Evolutionary conservation across 192 early-diverging fungal genomes (phyloP).

Genomic region (Radiomyces spectabilis): DNA sequence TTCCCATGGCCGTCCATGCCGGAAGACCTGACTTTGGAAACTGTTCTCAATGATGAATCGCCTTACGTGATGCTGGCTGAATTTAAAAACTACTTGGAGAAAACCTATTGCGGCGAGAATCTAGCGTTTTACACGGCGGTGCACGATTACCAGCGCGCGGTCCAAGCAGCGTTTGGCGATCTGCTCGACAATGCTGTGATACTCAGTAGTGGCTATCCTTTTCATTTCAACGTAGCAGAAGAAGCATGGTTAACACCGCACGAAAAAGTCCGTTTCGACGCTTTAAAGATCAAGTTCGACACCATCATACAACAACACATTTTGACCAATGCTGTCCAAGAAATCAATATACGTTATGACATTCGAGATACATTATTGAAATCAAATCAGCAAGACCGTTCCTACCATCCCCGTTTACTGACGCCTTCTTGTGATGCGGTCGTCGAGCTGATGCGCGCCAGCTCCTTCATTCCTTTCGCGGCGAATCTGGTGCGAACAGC

Average conservation of each 20-base stretch:
- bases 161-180: constrained; percentile 4
- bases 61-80: constrained; percentile 13
- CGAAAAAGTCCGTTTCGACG: constrained; percentile 11
- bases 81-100: constrained; percentile 26
- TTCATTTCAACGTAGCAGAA: not conserved
- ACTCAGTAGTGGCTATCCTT: not conserved
- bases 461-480: constrained; percentile 15
- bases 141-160: constrained; percentile 16
- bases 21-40: constrained; percentile 12
- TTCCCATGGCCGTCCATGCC: not conserved
- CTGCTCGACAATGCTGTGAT: not conserved
- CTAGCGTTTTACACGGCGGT: constrained; percentile 27
- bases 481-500: not conserved
- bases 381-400: not conserved
- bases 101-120: constrained; percentile 31
- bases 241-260: not conserved
- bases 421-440: constrained; percentile 5
- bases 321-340: constrained; percentile 16
- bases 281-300: constrained; percentile 18
- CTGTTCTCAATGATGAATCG: constrained; percentile 13
- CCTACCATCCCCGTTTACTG: constrained; percentile 29
- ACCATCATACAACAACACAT: constrained; percentile 22
- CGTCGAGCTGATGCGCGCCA: constrained; percentile 25
- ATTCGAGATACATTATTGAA: constrained; percentile 23
- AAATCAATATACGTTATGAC: constrained; percentile 28